Conservation (phyloP, 805 yeast genomes). For the Lachancea fermentati region DNA sequence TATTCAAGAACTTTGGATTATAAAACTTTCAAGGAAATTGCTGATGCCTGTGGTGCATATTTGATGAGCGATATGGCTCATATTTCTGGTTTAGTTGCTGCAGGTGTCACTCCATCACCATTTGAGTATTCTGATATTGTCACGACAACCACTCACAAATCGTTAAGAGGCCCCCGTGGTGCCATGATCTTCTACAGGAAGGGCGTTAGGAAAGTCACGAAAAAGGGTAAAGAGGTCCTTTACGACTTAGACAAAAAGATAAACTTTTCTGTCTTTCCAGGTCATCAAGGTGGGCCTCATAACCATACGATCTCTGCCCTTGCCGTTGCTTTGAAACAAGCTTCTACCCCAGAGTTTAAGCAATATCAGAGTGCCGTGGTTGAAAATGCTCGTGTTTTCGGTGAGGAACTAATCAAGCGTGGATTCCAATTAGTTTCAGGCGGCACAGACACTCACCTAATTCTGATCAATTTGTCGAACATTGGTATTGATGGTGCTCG, state of each 20-base stretch:
- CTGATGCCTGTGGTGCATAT: conserved; percentile 91
- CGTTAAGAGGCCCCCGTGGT: conserved; percentile 98
- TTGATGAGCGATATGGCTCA: conserved; percentile 95
- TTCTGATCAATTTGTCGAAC: conserved; percentile 75
- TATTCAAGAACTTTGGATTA: conserved; percentile 89
- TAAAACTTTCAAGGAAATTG: conserved; percentile 82
- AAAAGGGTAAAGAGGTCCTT: conserved; percentile 76
- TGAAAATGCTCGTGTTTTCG: conserved; percentile 74
- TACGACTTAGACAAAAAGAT: conserved; percentile 88
- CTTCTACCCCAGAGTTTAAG: conserved; percentile 80
- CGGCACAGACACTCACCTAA: conserved; percentile 94
- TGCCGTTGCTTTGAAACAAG: conserved; percentile 92
- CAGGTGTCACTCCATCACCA: conserved; percentile 90
- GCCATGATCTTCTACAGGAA: conserved; percentile 96
- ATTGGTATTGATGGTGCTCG: conserved; percentile 89
- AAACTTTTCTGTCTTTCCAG: conserved; percentile 97
- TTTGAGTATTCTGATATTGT: conserved; percentile 92
- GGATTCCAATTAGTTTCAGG: conserved; percentile 78
- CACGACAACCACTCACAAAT: conserved; percentile 96
- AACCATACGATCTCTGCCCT: conserved; percentile 96
- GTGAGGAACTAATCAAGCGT: conserved; percentile 52
- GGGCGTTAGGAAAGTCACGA: conserved; percentile 77
- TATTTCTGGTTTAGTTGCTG: conserved; percentile 92
- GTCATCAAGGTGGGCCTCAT: conserved; percentile 99
- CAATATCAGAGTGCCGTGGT: conserved; percentile 81